Evolutionary conservation across 352 stramenopile species (phyloP).

Genomic region (Phytophthora boehmeriae): DNA sequence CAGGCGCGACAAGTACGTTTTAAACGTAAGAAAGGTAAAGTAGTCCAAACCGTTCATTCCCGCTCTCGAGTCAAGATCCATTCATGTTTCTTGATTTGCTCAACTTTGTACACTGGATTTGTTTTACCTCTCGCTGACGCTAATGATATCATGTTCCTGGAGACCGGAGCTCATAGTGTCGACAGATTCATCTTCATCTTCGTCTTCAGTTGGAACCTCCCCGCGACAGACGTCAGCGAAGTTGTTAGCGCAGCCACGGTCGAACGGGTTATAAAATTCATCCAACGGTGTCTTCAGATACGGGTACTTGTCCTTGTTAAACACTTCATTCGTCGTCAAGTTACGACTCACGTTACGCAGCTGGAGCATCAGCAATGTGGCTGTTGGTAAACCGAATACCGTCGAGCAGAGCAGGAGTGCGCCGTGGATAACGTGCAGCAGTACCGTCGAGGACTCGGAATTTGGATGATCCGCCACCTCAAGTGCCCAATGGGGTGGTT

Average conservation of each 20-base stretch:
- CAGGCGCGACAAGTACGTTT: too few species aligned
- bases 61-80: too few species aligned
- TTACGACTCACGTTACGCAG: constrained; percentile 75
- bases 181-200: constrained; percentile 15
- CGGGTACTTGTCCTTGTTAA: constrained; percentile 90
- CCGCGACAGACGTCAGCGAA: constrained; percentile 59
- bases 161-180: constrained; percentile 20
- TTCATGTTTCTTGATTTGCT: neutral
- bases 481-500: constrained; percentile 34
- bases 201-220: constrained; percentile 17
- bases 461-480: constrained; percentile 4
- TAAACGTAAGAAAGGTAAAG: too few species aligned
- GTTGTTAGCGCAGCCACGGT: constrained; percentile 62
- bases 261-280: constrained; percentile 84
- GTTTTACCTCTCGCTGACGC: constrained; percentile 14
- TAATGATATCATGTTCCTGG: constrained; percentile 23
- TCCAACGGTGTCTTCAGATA: constrained; percentile 84
- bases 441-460: constrained; percentile 38
- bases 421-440: constrained; percentile 62
- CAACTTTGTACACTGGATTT: neutral
- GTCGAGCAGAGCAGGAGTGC: constrained; percentile 58
- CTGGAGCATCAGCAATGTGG: constrained; percentile 64
- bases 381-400: constrained; percentile 74
- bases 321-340: constrained; percentile 87
- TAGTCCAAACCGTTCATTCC: too few species aligned